phyloP scores from a whole-genome alignment of 208 protist species.

The Leptomonas seymouri region DNA sequence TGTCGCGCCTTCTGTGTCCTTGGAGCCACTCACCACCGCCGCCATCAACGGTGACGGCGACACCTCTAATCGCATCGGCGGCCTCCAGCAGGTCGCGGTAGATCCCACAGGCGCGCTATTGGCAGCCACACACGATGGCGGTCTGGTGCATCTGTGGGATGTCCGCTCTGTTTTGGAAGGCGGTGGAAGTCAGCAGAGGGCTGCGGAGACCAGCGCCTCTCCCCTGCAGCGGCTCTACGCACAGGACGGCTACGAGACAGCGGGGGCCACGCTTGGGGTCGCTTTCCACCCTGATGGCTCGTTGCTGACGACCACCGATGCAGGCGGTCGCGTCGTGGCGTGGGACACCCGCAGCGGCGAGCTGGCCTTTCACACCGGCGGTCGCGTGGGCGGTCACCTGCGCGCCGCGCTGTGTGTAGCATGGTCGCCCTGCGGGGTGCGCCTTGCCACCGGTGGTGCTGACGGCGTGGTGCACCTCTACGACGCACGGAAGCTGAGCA shows the following conservation, averaged over 20 bases:
- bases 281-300: conserved; percentile 82
- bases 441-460: conserved; percentile 70
- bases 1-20: background rate
- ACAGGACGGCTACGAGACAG: conserved; percentile 74
- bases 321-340: conserved; percentile 64
- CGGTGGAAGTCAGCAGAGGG: background rate
- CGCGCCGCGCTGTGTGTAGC: conserved; percentile 57
- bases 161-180: conserved; percentile 26
- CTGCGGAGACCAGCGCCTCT: background rate
- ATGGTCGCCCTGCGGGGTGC: conserved; percentile 84
- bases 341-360: conserved; percentile 78
- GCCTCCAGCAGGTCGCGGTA: conserved; percentile 50
- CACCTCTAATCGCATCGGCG: background rate
- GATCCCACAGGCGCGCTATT: conserved; percentile 71
- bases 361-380: conserved; percentile 57
- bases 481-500: conserved; percentile 68
- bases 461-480: conserved; percentile 80
- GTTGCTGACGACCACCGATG: conserved; percentile 70
- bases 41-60: conserved; percentile 19
- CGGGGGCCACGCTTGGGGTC: conserved; percentile 44
- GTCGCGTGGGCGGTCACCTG: conserved; percentile 63
- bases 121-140: conserved; percentile 61
- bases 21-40: conserved; percentile 24
- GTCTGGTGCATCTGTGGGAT: conserved; percentile 69
- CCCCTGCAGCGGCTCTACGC: conserved; percentile 37